phyloP scores from a whole-genome alignment of 2,329 filamentous ascomycete species.

The Mycosphaerella sp. region DNA sequence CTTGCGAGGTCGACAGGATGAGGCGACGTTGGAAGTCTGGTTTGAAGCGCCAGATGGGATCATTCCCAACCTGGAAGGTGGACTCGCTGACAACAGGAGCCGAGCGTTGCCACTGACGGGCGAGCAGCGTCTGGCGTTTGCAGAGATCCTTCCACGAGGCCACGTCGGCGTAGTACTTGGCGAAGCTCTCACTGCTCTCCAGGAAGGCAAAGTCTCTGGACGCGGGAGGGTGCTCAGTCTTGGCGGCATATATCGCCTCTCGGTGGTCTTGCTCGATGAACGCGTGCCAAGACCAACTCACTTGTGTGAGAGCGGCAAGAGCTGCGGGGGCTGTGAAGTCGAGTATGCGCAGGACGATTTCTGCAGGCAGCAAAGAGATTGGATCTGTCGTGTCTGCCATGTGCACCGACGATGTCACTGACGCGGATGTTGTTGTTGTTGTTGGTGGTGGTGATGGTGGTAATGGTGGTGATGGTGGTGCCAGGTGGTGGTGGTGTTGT shows the following conservation, averaged over 20 bases:
- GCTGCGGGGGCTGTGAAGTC: constrained; percentile 35
- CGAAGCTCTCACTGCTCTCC: constrained; percentile 26
- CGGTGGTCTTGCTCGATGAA: constrained; percentile 42
- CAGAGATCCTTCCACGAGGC: constrained; percentile 43
- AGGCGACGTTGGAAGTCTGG: constrained; percentile 45
- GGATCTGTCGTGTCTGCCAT: constrained; percentile 21
- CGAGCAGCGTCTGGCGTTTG: constrained; percentile 38
- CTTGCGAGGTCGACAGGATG: constrained; percentile 42
- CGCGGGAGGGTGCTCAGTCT: constrained; percentile 29
- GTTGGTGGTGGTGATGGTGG: not conserved
- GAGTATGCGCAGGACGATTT: constrained; percentile 39
- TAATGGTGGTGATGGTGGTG: not conserved
- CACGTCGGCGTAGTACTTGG: constrained; percentile 33
- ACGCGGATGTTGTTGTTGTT: not conserved
- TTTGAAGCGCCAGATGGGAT: constrained; percentile 43
- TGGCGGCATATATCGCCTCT: constrained; percentile 39
- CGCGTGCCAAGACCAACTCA: constrained; percentile 37
- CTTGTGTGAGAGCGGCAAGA: constrained; percentile 35
- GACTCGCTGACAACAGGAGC: constrained; percentile 37
- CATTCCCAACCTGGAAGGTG: constrained; percentile 38
- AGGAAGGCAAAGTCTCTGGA: constrained; percentile 33
- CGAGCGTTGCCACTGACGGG: constrained; percentile 36
- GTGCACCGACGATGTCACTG: too few relatives aligned
- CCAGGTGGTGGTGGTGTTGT: not conserved
- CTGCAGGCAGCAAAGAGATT: constrained; percentile 33